Evolutionary conservation across 495 filamentous ascomycete genomes (phyloP).

Genomic region (Sordaria brevicollis): DNA sequence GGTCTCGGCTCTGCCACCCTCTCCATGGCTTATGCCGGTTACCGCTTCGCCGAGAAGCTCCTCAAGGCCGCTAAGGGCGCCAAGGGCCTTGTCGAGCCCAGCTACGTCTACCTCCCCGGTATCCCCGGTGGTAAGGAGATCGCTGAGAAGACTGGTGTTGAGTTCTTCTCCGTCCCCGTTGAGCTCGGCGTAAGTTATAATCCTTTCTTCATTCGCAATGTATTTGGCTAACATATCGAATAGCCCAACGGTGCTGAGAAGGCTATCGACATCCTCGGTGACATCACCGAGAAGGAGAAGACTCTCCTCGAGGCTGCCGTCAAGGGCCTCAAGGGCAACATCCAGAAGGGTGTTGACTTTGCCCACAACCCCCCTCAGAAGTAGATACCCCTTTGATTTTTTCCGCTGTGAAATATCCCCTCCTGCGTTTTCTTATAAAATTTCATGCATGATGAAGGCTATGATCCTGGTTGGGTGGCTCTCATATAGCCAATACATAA

Average conservation of each 20-base stretch:
- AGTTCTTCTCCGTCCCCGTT: conserved; percentile 93
- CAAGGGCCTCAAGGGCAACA: conserved; percentile 77
- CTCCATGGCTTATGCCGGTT: conserved; percentile 96
- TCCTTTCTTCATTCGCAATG: not conserved
- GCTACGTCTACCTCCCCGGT: conserved; percentile 88
- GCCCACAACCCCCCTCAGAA: conserved; percentile 56
- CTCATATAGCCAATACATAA: not conserved
- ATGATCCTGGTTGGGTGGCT: conserved; percentile 1
- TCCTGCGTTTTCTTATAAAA: not conserved
- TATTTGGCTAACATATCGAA: conserved; percentile 9
- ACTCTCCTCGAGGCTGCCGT: conserved; percentile 65
- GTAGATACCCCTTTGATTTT: conserved; percentile 19
- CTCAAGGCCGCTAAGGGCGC: conserved; percentile 81
- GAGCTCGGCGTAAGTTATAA: conserved; percentile 73
- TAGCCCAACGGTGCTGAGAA: conserved; percentile 76
- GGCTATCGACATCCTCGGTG: conserved; percentile 63
- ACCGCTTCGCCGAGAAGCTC: conserved; percentile 84
- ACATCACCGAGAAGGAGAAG: conserved; percentile 74
- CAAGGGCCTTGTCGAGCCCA: conserved; percentile 86
- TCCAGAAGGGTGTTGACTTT: conserved; percentile 86
- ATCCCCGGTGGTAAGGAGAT: conserved; percentile 80
- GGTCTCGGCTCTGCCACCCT: conserved; percentile 91
- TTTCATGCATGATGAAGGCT: not conserved
- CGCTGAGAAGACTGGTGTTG: conserved; percentile 65
- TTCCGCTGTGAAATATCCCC: not conserved